Conservation (phyloP, 805 yeast species). For the Metschnikowia dekortorum region DNA sequence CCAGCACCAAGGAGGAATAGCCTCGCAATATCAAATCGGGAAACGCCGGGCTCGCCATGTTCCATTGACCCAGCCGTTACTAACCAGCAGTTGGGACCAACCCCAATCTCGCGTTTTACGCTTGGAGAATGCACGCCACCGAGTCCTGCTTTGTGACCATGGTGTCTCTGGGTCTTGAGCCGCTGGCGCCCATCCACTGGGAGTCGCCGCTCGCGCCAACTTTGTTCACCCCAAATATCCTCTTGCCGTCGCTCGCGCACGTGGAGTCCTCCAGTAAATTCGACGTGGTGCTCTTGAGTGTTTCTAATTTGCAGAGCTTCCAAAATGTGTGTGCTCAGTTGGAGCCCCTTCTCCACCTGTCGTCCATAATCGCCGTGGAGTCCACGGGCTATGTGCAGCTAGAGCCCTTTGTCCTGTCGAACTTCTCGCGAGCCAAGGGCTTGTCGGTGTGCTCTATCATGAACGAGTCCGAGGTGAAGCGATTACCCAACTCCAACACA, state of each 20-base stretch:
- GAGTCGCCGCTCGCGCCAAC: slow-evolving; percentile 14
- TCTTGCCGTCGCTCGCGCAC: slow-evolving; percentile 14
- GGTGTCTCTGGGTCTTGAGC: slow-evolving; percentile 29
- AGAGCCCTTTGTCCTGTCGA: slow-evolving; percentile 60
- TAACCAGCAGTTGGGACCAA: slow-evolving; percentile 45
- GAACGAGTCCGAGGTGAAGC: slow-evolving; percentile 57
- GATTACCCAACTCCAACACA: slow-evolving; percentile 20
- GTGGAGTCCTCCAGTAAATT: slow-evolving; percentile 17
- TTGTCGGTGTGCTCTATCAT: slow-evolving; percentile 49
- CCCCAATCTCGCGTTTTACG: slow-evolving; percentile 56
- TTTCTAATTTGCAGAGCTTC: slow-evolving; percentile 36
- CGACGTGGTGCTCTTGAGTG: slow-evolving; percentile 34
- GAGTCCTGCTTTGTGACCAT: slow-evolving; percentile 33
- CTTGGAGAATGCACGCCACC: slow-evolving; percentile 52
- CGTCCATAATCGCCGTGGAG: slow-evolving; percentile 59
- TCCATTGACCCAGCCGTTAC: slow-evolving; percentile 2
- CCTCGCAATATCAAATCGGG: too few species aligned
- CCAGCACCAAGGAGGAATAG: too few species aligned
- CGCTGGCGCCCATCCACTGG: slow-evolving; percentile 17
- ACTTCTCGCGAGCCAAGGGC: slow-evolving; percentile 29
- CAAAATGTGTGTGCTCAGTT: slow-evolving; percentile 26
- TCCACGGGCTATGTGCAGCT: slow-evolving; percentile 67
- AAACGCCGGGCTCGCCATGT: not conserved
- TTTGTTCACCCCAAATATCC: slow-evolving; percentile 16
- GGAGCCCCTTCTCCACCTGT: slow-evolving; percentile 21